Percentiles rank a stretch among this genome's conserved stretches.
phyloP scores from a whole-genome alignment of 768 basidiomycete genomes.

The Omphalotus guepiniiformis region DNA sequence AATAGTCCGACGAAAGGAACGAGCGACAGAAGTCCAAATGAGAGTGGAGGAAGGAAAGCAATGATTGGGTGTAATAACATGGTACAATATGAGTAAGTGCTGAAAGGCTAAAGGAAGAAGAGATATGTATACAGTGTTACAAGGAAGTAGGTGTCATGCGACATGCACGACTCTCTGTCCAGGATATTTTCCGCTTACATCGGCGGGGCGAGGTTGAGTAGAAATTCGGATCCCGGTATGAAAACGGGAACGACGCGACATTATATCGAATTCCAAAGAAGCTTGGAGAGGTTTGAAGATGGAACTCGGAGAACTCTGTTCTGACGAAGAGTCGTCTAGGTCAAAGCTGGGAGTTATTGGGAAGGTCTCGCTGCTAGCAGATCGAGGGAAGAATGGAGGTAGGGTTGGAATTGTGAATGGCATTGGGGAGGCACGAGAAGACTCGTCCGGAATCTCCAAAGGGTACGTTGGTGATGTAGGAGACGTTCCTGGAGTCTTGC shows the following conservation, averaged over 20 bases:
- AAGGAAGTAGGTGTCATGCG: not conserved
- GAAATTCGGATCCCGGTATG: conserved; percentile 44
- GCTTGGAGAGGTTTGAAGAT: conserved; percentile 23
- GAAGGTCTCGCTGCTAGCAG: conserved; percentile 39
- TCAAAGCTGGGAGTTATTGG: conserved; percentile 37
- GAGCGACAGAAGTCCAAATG: not conserved
- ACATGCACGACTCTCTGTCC: conserved; percentile 7
- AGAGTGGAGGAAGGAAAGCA: not conserved
- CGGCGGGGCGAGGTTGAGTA: conserved; percentile 31
- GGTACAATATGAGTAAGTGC: conserved; percentile 1
- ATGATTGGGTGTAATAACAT: not conserved
- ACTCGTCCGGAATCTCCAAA: conserved; percentile 36
- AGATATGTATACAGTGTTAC: not conserved
- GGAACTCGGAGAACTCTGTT: conserved; percentile 16
- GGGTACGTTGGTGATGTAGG: conserved; percentile 66
- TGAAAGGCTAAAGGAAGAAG: conserved; percentile 4
- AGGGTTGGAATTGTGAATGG: conserved; percentile 66
- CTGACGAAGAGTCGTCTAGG: conserved; percentile 20
- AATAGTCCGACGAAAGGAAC: not conserved
- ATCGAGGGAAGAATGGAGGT: conserved; percentile 46
- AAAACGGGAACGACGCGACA: conserved; percentile 30
- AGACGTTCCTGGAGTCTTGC: conserved; percentile 72
- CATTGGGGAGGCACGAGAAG: conserved; percentile 33
- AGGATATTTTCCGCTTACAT: conserved; percentile 16
- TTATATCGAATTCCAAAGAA: conserved; percentile 20